Evolutionary conservation across 2,329 filamentous ascomycete genomes (phyloP).

Genomic region (Phialophora verrucosa): DNA sequence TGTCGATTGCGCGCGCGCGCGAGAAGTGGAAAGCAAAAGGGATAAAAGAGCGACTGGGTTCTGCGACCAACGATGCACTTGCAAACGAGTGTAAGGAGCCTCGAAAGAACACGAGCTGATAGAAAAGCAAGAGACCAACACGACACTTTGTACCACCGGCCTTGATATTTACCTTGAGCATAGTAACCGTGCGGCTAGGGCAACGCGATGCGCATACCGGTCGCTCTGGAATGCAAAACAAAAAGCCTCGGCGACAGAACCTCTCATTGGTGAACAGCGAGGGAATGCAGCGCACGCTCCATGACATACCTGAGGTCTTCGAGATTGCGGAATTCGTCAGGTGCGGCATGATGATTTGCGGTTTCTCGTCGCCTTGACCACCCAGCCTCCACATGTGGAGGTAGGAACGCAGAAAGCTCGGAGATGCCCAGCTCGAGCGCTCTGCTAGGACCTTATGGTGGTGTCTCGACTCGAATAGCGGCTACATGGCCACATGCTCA

Average conservation of each 20-base stretch:
- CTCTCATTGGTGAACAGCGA: slow-evolving; percentile 14
- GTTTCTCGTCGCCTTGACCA: neutral
- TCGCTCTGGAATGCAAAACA: slow-evolving; percentile 35
- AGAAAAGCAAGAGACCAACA: slow-evolving; percentile 21
- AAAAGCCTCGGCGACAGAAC: slow-evolving; percentile 21
- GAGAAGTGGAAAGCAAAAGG: slow-evolving; percentile 12
- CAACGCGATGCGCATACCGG: slow-evolving; percentile 31
- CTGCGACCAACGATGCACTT: slow-evolving; percentile 26
- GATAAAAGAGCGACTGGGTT: slow-evolving; percentile 34
- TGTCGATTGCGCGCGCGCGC: slow-evolving; percentile 11
- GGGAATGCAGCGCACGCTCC: slow-evolving; percentile 27
- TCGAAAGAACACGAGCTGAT: slow-evolving; percentile 24
- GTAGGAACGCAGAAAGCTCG: slow-evolving; percentile 15
- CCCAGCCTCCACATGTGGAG: neutral
- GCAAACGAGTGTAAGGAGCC: slow-evolving; percentile 33
- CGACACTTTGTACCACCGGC: slow-evolving; percentile 22
- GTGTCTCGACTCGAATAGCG: neutral
- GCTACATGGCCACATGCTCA: neutral
- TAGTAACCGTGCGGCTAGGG: slow-evolving; percentile 23
- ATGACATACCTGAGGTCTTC: slow-evolving; percentile 24
- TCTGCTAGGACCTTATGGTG: neutral
- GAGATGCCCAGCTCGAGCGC: slow-evolving; percentile 6
- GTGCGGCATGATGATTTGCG: slow-evolving; percentile 11
- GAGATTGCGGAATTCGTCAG: slow-evolving; percentile 16
- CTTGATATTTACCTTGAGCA: slow-evolving; percentile 33